These are phyloP conservation scores for Trichoderma koningiopsis DNA, from an alignment of 2,329 filamentous ascomycete species.

Conservation along the genomic window DNA sequence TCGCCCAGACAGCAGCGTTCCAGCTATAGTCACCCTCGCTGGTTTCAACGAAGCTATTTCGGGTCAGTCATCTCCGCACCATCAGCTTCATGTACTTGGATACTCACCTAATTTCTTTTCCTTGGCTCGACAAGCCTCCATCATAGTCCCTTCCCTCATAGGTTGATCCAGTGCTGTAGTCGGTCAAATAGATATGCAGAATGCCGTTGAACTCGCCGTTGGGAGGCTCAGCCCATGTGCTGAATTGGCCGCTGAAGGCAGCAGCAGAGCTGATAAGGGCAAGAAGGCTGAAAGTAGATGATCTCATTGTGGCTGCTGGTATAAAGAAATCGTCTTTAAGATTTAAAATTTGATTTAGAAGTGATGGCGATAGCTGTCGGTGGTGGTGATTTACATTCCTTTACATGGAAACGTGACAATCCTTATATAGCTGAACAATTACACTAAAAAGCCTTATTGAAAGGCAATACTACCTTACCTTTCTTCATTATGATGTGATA, in stretches of 20 bases:
- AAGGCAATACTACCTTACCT: not conserved
- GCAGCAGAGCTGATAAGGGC: not conserved
- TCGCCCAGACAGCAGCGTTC: not conserved
- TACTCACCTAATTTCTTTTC: not conserved
- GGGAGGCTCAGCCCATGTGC: too few relatives aligned
- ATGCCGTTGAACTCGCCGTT: too few relatives aligned
- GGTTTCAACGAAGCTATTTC: not conserved
- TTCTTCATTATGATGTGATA: not conserved
- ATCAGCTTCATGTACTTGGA: not conserved
- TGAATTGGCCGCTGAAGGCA: not conserved
- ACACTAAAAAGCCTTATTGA: not conserved
- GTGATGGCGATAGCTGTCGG: not conserved
- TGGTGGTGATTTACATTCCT: not conserved
- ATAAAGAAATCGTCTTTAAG: not conserved
- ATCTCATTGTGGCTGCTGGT: not conserved
- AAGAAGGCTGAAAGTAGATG: not conserved
- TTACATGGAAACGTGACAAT: not conserved
- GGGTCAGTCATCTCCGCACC: not conserved
- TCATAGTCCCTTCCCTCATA: too few relatives aligned
- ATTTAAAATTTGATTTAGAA: not conserved
- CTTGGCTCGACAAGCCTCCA: too few relatives aligned
- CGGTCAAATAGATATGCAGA: not conserved
- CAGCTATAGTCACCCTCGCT: not conserved
- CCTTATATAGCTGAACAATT: not conserved
- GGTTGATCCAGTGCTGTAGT: not conserved